Evolutionary conservation across 2,329 filamentous ascomycete species (phyloP).

Genomic region (Aureobasidium sp.): DNA sequence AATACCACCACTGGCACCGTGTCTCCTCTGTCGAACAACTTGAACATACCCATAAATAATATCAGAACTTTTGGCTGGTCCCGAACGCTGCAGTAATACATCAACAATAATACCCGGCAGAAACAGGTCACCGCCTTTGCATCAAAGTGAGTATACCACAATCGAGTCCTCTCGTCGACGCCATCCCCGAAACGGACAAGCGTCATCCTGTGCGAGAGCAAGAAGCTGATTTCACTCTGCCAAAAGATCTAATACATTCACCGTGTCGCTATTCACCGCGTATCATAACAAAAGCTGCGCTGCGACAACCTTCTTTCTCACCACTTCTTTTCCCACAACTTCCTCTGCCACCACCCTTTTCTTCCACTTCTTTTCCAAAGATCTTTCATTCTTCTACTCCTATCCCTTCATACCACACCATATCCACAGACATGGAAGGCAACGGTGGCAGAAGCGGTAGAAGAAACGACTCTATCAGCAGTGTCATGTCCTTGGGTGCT

Average conservation of each 20-base stretch:
- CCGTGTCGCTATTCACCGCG: background rate
- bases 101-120: background rate
- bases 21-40: background rate
- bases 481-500: conserved; percentile 3
- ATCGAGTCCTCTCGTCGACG: background rate
- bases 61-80: background rate
- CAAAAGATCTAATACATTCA: background rate
- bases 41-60: conserved; percentile 1
- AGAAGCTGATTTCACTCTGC: background rate
- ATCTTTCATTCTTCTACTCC: background rate
- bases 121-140: background rate
- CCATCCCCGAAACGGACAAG: background rate
- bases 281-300: background rate
- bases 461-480: conserved; percentile 12
- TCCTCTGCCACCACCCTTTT: background rate
- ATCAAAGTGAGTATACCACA: background rate
- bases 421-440: background rate
- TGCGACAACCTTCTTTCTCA: background rate
- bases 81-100: background rate
- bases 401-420: background rate
- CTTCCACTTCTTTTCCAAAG: background rate
- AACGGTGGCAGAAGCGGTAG: background rate
- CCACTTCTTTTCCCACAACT: background rate
- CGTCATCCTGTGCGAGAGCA: background rate
- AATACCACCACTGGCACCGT: background rate